These are phyloP conservation scores for Chaetoceros tenuissimus DNA, from an alignment of 108 stramenopile genomes.

Conservation along the genomic window DNA sequence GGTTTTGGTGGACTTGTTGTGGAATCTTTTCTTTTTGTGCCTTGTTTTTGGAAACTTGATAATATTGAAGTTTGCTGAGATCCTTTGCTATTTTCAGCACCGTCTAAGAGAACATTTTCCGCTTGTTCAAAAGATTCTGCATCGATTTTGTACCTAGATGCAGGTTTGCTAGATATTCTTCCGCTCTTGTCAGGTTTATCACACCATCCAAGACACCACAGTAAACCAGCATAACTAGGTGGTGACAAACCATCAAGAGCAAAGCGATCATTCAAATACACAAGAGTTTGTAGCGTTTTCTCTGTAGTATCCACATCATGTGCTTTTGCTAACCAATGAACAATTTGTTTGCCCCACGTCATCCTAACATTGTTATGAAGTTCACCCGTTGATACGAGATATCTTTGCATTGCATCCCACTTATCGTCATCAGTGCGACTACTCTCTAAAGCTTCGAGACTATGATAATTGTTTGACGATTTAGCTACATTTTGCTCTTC, in stretches of 20 bases:
- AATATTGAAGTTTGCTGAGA: neutral
- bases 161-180: constrained; percentile 24
- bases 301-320: neutral
- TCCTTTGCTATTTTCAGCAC: neutral
- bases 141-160: constrained; percentile 25
- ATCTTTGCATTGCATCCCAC: constrained; percentile 70
- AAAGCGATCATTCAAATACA: constrained; percentile 59
- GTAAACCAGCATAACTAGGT: constrained; percentile 55
- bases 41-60: neutral
- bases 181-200: constrained; percentile 41
- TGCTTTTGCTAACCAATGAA: constrained; percentile 32
- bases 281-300: constrained; percentile 20
- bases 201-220: constrained; percentile 72
- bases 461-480: constrained; percentile 7
- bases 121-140: constrained; percentile 28
- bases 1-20: too few relatives aligned
- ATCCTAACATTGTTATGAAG: constrained; percentile 78
- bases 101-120: constrained; percentile 8
- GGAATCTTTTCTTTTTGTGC: neutral
- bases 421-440: constrained; percentile 24
- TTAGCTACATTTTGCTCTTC: constrained; percentile 3
- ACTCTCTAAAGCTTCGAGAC: constrained; percentile 1
- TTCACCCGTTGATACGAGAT: constrained; percentile 57
- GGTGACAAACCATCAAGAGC: constrained; percentile 74
- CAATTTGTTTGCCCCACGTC: constrained; percentile 72